phyloP scores from a whole-genome alignment of 192 early-diverging fungal species.

The Coemansia interrupta region DNA sequence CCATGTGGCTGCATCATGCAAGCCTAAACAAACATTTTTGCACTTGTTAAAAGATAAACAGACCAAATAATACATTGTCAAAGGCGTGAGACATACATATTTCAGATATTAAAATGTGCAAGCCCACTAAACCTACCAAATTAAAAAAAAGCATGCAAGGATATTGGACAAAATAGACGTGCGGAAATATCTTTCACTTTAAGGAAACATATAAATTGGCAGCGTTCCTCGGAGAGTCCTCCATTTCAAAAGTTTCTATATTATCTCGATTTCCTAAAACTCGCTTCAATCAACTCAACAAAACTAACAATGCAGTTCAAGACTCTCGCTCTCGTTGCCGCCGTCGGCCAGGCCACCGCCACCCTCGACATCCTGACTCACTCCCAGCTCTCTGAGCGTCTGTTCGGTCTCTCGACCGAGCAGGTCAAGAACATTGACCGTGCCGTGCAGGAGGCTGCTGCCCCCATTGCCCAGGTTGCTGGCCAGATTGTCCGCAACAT shows the following conservation, averaged over 20 bases:
- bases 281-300: conserved; percentile 4
- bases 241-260: background rate
- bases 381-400: conserved; percentile 51
- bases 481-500: conserved; percentile 53
- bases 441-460: conserved; percentile 52
- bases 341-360: conserved; percentile 51
- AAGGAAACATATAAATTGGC: background rate
- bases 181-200: background rate
- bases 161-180: conserved; percentile 2
- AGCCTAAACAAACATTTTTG: conserved; percentile 1
- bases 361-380: conserved; percentile 53
- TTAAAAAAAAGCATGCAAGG: too few relatives aligned
- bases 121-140: background rate
- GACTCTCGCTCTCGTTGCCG: conserved; percentile 49
- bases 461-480: conserved; percentile 52
- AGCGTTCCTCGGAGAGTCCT: background rate
- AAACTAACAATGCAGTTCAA: conserved; percentile 47
- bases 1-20: too few relatives aligned
- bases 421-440: conserved; percentile 56
- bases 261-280: background rate
- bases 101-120: conserved; percentile 6
- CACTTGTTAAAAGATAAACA: too few relatives aligned
- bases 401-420: conserved; percentile 52
- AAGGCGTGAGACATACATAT: conserved; percentile 2
- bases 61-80: too few relatives aligned